Evolutionary conservation across 2,329 filamentous ascomycete species (phyloP), one percentile per base, ranked within the genome.

Genomic region (Ophiostoma perfectum): DNA sequence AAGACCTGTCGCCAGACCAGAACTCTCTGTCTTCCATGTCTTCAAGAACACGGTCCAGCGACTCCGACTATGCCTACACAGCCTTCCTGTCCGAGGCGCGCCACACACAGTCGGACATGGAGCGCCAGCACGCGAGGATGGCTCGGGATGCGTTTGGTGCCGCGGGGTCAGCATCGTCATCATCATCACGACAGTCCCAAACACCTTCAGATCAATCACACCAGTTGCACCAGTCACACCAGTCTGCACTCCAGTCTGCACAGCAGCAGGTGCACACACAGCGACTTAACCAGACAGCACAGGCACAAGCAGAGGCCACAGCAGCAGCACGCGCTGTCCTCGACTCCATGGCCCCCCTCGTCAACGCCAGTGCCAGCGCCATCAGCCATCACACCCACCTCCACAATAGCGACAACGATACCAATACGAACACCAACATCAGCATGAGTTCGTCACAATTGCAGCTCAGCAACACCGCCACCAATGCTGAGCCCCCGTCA

Each of bases 331-430:
- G 60, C 12, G 60, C 38, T 3, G 60, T 18, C 3, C n/a, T 41
- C 9, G 58, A 62, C 58, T 62, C 58, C 5, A 41, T 62, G 27
- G 27, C 27, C 27, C 27, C 27, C 27, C 27, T 27, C 7, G 58
- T 41, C 77, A 68, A 36, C 14, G 16, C n/a, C 44, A 67, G 14
- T 42, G 7, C 27, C 7, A 27, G 60, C n/a, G 3, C 45, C 45
- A 27, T 27, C 27, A 27, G 27, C 27, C 27, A 27, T 27, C 27
- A 27, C 27, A 2, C 27, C 27, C 27, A 27, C 27, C 27, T 27
- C 27, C 27, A 27, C 27, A 27, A 27, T 27, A 27, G 27, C 27
- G 27, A 27, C 27, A 27, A 27, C 39, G 18, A 44, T 58, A 39
- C 60, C n/a, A 27, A 18, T 38, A 42, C 60, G 8, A 55, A 18